Evolutionary conservation across 1,139 yeast species (phyloP).

Genomic region (Candida sp.): DNA sequence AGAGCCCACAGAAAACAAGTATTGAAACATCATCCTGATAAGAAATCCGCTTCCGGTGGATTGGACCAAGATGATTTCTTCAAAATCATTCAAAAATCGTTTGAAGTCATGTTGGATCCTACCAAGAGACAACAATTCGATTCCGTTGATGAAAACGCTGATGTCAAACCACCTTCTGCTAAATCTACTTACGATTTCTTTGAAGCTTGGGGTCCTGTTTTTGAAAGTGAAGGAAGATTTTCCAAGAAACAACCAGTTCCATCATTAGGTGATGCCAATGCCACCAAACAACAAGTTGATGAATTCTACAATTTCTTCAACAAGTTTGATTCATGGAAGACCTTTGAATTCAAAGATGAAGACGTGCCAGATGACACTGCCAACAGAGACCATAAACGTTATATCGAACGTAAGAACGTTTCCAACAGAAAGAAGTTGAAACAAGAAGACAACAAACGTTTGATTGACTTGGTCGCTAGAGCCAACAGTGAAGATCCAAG

Average conservation of each 20-base stretch:
- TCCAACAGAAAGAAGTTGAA: conserved; percentile 97
- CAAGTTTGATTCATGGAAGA: conserved; percentile 97
- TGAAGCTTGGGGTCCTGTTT: conserved; percentile 91
- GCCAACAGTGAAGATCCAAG: conserved; percentile 93
- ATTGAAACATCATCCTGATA: conserved; percentile 96
- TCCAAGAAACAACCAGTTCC: conserved; percentile 92
- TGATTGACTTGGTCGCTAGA: conserved; percentile 83
- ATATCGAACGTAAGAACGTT: conserved; percentile 95
- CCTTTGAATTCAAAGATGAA: conserved; percentile 97
- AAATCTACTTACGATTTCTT: conserved; percentile 72
- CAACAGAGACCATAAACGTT: conserved; percentile 99
- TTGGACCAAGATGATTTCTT: conserved; percentile 96
- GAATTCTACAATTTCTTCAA: conserved; percentile 90
- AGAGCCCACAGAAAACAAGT: conserved; percentile 98
- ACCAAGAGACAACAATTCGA: conserved; percentile 88
- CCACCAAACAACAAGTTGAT: conserved; percentile 83
- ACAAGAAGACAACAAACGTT: conserved; percentile 94
- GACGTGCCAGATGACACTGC: conserved; percentile 99
- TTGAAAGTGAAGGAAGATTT: conserved; percentile 87
- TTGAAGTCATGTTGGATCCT: conserved; percentile 85
- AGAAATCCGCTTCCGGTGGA: conserved; percentile 84
- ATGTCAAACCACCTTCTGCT: conserved; percentile 73
- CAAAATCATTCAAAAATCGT: conserved; percentile 96
- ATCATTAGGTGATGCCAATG: conserved; percentile 61
- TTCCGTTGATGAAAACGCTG: conserved; percentile 89